Conservation (phyloP, 768 basidiomycete species). For the Hydnomerulius pinastri region DNA sequence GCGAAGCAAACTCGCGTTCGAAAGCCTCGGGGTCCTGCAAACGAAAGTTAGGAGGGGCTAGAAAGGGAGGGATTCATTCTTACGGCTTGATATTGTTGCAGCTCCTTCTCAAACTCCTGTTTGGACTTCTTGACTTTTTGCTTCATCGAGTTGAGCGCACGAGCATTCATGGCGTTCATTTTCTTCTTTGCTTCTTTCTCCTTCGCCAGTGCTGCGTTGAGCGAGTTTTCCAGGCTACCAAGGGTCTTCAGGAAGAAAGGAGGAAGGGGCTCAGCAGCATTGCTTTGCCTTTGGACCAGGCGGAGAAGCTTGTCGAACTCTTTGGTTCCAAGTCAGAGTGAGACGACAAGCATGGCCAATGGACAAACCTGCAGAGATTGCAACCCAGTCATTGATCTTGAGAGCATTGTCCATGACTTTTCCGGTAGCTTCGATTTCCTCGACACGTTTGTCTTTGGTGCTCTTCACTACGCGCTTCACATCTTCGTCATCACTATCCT, state of each 20-base stretch:
- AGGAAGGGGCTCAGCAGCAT: constrained; percentile 83
- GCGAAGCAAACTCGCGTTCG: constrained; percentile 68
- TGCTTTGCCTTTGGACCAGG: constrained; percentile 86
- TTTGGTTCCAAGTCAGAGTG: constrained; percentile 34
- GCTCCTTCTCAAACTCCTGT: constrained; percentile 85
- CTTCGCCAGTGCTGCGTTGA: constrained; percentile 72
- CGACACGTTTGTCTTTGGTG: constrained; percentile 88
- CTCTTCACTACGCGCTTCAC: constrained; percentile 71
- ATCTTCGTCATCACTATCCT: constrained; percentile 65
- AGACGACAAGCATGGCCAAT: neutral
- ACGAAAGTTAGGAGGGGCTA: neutral
- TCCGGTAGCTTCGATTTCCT: constrained; percentile 92
- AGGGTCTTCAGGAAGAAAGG: constrained; percentile 82
- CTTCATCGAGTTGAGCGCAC: constrained; percentile 95
- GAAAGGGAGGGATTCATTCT: constrained; percentile 18
- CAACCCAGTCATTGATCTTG: constrained; percentile 97
- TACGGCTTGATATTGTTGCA: constrained; percentile 80
- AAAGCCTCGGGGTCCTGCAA: constrained; percentile 86
- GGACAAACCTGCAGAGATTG: constrained; percentile 78
- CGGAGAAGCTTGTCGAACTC: constrained; percentile 96
- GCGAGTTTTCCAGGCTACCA: constrained; percentile 69
- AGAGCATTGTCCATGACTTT: constrained; percentile 92
- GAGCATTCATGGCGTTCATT: constrained; percentile 92
- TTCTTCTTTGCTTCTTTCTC: constrained; percentile 95
- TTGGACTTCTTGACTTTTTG: constrained; percentile 91